Conservation (phyloP, 2,329 filamentous ascomycete species). For the Microcera coccophila region DNA sequence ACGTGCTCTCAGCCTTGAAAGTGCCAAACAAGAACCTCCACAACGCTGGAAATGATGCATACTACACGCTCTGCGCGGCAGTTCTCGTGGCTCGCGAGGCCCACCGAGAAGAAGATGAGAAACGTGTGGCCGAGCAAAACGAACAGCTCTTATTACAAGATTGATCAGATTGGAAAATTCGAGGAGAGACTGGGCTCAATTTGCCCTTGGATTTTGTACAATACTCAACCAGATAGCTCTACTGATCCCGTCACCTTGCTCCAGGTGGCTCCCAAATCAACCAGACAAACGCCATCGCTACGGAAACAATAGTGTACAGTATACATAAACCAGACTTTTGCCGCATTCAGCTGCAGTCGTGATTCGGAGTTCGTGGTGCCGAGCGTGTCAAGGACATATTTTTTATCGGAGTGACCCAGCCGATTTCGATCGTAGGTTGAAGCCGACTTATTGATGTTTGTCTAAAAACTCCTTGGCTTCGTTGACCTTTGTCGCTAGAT, state of each 20-base stretch:
- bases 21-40: conserved; percentile 66
- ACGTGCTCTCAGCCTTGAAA: conserved; percentile 60
- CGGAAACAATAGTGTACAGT: conserved; percentile 41
- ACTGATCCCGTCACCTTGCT: conserved; percentile 18
- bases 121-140: conserved; percentile 1
- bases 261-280: conserved; percentile 23
- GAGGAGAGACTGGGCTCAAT: conserved; percentile 25
- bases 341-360: conserved; percentile 10
- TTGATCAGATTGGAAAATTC: conserved; percentile 1
- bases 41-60: conserved; percentile 83
- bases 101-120: conserved; percentile 17
- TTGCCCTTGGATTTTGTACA: conserved; percentile 19
- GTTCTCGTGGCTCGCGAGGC: conserved; percentile 43
- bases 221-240: conserved; percentile 16
- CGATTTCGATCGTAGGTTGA: neutral
- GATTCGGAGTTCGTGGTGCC: conserved; percentile 9
- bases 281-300: conserved; percentile 43
- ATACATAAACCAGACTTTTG: conserved; percentile 22
- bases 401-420: conserved; percentile 2
- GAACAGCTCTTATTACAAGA: conserved; percentile 6
- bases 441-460: conserved; percentile 46
- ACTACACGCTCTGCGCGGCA: conserved; percentile 72
- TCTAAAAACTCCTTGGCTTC: conserved; percentile 96
- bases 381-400: no score
- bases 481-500: conserved; percentile 95